These are phyloP conservation scores for Aphanomyces cochlioides DNA, from an alignment of 352 stramenopile genomes.

Conservation along the genomic window DNA sequence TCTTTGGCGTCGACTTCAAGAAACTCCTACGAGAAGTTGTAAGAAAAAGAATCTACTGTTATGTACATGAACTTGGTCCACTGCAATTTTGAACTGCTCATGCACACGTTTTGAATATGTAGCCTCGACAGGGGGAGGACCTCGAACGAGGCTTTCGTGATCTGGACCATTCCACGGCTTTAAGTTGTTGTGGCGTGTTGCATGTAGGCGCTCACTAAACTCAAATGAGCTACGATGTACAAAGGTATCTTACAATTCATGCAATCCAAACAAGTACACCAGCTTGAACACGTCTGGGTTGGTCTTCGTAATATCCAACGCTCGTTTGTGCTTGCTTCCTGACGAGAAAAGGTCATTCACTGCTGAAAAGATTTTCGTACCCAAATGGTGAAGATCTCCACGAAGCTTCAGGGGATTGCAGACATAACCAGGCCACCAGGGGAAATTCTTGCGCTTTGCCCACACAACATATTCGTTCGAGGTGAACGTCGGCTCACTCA, in stretches of 20 bases:
- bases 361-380: background rate
- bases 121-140: background rate
- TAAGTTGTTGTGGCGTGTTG: background rate
- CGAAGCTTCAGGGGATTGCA: background rate
- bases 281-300: conserved; percentile 17
- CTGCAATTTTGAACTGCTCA: background rate
- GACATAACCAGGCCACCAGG: conserved; percentile 11
- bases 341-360: background rate
- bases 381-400: background rate
- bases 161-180: conserved; percentile 15
- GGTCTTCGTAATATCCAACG: background rate
- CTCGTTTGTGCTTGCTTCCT: background rate
- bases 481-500: background rate
- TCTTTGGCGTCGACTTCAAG: background rate
- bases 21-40: background rate
- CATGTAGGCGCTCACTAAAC: background rate
- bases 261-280: conserved; percentile 6
- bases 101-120: background rate
- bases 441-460: conserved; percentile 15
- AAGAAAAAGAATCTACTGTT: background rate
- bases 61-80: background rate
- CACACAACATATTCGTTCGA: background rate
- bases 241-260: background rate
- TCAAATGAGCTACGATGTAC: background rate
- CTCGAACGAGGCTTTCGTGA: background rate